Conservation (phyloP, 208 protist species). For the Leptomonas pyrrhocoris region DNA sequence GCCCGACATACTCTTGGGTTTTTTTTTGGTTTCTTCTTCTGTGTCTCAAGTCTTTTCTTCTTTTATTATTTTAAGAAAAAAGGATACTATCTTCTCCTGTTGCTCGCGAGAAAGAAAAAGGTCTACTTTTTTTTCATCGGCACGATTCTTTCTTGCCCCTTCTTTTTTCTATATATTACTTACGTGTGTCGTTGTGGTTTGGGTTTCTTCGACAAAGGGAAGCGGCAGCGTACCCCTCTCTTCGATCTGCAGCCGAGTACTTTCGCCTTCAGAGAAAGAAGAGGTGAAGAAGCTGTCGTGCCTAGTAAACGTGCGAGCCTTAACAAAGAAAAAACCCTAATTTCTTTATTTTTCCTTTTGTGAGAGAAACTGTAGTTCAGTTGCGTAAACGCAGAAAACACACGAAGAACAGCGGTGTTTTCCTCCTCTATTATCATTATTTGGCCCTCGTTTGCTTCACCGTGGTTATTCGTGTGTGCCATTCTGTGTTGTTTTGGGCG, state of each 20-base stretch:
- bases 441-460: too few species aligned
- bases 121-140: not conserved
- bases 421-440: too few species aligned
- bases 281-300: slow-evolving; percentile 1
- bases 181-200: not conserved
- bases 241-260: not conserved
- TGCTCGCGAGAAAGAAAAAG: not conserved
- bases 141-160: not conserved
- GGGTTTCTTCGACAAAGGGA: not conserved
- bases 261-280: not conserved
- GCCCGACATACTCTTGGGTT: too few species aligned
- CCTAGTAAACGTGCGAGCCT: not conserved
- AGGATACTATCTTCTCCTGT: not conserved
- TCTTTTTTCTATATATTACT: not conserved
- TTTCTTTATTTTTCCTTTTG: not conserved
- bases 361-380: too few species aligned
- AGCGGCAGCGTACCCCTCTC: not conserved
- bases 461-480: not conserved
- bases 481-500: not conserved
- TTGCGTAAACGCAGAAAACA: not conserved
- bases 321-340: not conserved
- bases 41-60: not conserved
- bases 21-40: not conserved
- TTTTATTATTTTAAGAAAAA: not conserved
- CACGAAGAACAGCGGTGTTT: not conserved